These are phyloP conservation scores for Venturia pyrina DNA, from an alignment of 2,329 filamentous ascomycete genomes.

Conservation along the genomic window DNA sequence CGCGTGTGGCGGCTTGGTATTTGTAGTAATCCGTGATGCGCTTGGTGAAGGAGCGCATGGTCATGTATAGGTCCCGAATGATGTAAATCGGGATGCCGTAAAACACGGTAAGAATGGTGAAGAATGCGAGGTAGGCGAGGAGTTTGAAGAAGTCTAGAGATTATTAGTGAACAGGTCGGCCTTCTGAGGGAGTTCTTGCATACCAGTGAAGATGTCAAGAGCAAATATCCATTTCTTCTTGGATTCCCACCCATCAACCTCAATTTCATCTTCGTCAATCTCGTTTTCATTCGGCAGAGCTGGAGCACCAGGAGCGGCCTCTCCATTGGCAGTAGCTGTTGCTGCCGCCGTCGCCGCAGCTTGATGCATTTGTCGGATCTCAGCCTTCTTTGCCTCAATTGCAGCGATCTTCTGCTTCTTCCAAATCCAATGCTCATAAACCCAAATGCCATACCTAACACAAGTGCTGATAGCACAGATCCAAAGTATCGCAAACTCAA, in stretches of 20 bases:
- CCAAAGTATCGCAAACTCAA: constrained; percentile 84
- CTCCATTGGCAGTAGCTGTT: constrained; percentile 26
- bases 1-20: constrained; percentile 81
- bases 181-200: constrained; percentile 19
- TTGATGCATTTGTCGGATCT: constrained; percentile 47
- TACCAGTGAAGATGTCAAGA: constrained; percentile 73
- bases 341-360: constrained; percentile 31
- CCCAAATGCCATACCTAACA: constrained; percentile 65
- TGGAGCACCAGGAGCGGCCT: constrained; percentile 27
- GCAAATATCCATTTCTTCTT: constrained; percentile 90
- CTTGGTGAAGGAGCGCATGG: constrained; percentile 82
- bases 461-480: constrained; percentile 73
- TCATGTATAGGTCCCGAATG: constrained; percentile 89
- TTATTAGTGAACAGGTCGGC: constrained; percentile 12
- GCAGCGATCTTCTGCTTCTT: constrained; percentile 62
- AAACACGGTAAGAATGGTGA: constrained; percentile 84
- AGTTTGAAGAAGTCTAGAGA: constrained; percentile 77
- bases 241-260: constrained; percentile 91
- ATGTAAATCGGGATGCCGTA: constrained; percentile 96
- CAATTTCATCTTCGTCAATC: constrained; percentile 85
- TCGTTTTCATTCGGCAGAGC: constrained; percentile 56
- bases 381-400: constrained; percentile 55
- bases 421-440: constrained; percentile 68
- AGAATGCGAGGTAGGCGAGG: constrained; percentile 81
- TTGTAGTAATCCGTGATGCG: constrained; percentile 78